Evolutionary conservation across 768 basidiomycete genomes (phyloP).

Genomic region (Vararia minispora): DNA sequence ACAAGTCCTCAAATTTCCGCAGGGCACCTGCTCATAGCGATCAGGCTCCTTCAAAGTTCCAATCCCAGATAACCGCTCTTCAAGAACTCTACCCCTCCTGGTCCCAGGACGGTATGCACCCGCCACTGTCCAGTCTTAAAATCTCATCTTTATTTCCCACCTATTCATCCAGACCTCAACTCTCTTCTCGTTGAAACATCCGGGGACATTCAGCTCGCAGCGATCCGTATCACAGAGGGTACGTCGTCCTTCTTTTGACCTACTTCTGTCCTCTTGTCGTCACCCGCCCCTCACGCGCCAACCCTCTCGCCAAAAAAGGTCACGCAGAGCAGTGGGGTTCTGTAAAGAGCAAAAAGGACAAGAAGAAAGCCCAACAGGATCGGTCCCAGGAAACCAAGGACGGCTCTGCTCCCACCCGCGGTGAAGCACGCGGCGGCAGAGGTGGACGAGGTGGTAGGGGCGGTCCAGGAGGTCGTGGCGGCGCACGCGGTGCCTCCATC

Average conservation of each 20-base stretch:
- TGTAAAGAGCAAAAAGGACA: conserved; percentile 82
- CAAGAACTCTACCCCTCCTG: conserved; percentile 63
- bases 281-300: conserved; percentile 9
- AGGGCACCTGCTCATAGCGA: conserved; percentile 17
- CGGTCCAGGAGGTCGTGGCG: conserved; percentile 29
- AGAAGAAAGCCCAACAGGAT: conserved; percentile 43
- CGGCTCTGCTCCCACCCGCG: conserved; percentile 31
- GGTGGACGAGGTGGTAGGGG: conserved; percentile 55
- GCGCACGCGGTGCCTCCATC: conserved; percentile 27
- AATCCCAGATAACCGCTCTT: conserved; percentile 44
- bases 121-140: conserved; percentile 10
- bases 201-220: conserved; percentile 63
- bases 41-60: conserved; percentile 29
- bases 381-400: conserved; percentile 50
- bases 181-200: conserved; percentile 54
- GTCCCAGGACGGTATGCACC: conserved; percentile 51
- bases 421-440: conserved; percentile 50
- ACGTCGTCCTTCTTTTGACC: conserved; percentile 10
- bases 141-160: conserved; percentile 15
- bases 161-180: conserved; percentile 41
- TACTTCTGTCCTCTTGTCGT: conserved; percentile 15
- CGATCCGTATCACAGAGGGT: conserved; percentile 72
- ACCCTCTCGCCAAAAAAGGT: too few species aligned
- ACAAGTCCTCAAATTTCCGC: conserved; percentile 22
- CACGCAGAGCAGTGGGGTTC: conserved; percentile 72